A percentile compares a stretch with the other conserved stretches of the same genome.
These are phyloP conservation scores for Aspergillus awamori DNA, from an alignment of 2,329 filamentous ascomycete genomes.

Conservation along the genomic window DNA sequence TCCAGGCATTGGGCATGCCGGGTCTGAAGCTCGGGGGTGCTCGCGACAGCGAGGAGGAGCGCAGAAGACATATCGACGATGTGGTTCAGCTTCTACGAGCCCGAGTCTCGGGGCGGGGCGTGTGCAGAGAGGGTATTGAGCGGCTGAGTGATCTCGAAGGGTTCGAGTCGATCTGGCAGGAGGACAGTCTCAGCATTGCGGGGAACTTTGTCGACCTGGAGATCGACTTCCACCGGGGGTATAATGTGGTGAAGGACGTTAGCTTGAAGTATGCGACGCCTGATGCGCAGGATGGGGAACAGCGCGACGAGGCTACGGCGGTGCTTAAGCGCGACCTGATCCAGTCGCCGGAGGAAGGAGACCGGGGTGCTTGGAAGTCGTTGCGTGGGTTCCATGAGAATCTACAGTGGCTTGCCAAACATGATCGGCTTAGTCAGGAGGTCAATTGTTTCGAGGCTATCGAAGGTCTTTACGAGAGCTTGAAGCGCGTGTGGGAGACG, in stretches of 20 bases:
- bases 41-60: conserved; percentile 47
- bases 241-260: conserved; percentile 48
- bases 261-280: conserved; percentile 48
- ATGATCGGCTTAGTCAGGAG: conserved; percentile 48
- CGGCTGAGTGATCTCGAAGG: conserved; percentile 47
- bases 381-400: conserved; percentile 47
- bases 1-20: conserved; percentile 44
- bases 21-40: conserved; percentile 39
- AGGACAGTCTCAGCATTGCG: conserved; percentile 50
- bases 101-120: conserved; percentile 46
- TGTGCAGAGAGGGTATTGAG: conserved; percentile 49
- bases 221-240: conserved; percentile 46
- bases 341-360: conserved; percentile 35
- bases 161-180: conserved; percentile 52
- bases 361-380: conserved; percentile 39
- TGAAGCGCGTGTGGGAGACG: conserved; percentile 48
- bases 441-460: conserved; percentile 52
- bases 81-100: conserved; percentile 45
- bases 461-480: conserved; percentile 46
- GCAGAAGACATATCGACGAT: conserved; percentile 44
- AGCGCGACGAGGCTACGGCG: conserved; percentile 46
- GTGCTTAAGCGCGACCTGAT: conserved; percentile 46
- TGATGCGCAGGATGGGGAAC: conserved; percentile 44
- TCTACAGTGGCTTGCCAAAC: conserved; percentile 47
- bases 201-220: conserved; percentile 52